Conservation (phyloP, 352 stramenopile genomes). For the Phytophthora tentaculata region DNA sequence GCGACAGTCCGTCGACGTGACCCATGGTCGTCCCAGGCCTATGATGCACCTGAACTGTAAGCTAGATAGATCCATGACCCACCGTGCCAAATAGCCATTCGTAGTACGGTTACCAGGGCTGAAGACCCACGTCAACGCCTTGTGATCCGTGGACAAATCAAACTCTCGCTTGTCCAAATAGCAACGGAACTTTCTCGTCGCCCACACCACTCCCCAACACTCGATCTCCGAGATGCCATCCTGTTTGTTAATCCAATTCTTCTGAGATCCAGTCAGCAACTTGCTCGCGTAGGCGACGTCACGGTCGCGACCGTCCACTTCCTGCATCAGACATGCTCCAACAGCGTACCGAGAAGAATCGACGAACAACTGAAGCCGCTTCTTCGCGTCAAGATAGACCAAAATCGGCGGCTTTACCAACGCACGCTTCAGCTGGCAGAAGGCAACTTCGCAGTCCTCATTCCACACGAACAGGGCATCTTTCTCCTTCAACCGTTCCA, state of each 20-base stretch:
- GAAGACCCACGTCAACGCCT: neutral
- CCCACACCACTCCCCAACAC: neutral
- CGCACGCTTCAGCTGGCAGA: neutral
- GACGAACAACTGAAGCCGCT: neutral
- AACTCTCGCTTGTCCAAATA: neutral
- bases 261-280: neutral
- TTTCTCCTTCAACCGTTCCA: neutral
- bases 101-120: neutral
- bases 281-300: neutral
- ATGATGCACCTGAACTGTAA: conserved; percentile 10
- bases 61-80: neutral
- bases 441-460: neutral
- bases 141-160: neutral
- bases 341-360: neutral
- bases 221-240: neutral
- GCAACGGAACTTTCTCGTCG: neutral
- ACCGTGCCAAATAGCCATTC: neutral
- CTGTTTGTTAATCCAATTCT: neutral
- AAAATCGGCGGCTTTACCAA: neutral
- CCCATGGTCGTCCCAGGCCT: conserved; percentile 3
- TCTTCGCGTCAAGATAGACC: neutral
- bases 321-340: neutral
- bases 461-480: neutral
- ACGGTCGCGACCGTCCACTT: neutral
- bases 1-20: too few relatives aligned